Percentiles rank a stretch among this genome's conserved stretches.
Evolutionary conservation across 2,329 filamentous ascomycete genomes (phyloP).

Genomic region (Colletotrichum melonis): DNA sequence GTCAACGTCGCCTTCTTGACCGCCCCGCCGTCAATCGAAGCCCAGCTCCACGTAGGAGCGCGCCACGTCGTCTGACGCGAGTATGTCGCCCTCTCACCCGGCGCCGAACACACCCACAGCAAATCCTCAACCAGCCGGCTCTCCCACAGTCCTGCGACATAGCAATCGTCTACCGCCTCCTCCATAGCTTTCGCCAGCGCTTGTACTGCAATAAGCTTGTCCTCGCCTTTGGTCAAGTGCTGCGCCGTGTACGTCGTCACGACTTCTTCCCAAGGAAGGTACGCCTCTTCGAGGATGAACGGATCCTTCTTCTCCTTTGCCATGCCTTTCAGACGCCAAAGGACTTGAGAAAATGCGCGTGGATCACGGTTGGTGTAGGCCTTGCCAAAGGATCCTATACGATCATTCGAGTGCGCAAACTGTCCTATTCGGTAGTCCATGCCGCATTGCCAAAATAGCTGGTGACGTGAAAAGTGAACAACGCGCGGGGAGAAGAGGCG

Average conservation of each 20-base stretch:
- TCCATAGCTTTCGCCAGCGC: neutral
- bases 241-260: neutral
- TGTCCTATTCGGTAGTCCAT: neutral
- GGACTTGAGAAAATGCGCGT: neutral
- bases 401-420: neutral
- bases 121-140: neutral
- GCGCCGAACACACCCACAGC: neutral
- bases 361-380: neutral
- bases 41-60: neutral
- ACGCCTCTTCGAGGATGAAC: neutral
- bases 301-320: neutral
- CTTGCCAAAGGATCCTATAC: neutral
- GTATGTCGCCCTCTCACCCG: neutral
- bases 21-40: neutral
- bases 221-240: neutral
- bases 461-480: conserved; percentile 31
- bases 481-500: conserved; percentile 37
- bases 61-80: neutral
- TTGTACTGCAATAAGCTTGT: neutral
- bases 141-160: neutral
- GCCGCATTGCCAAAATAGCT: conserved; percentile 38
- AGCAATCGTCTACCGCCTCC: neutral
- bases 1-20: neutral
- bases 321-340: neutral
- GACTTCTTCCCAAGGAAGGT: neutral